phyloP scores from a whole-genome alignment of 345 rosid species.

The Eucalyptus erythrocorys region DNA sequence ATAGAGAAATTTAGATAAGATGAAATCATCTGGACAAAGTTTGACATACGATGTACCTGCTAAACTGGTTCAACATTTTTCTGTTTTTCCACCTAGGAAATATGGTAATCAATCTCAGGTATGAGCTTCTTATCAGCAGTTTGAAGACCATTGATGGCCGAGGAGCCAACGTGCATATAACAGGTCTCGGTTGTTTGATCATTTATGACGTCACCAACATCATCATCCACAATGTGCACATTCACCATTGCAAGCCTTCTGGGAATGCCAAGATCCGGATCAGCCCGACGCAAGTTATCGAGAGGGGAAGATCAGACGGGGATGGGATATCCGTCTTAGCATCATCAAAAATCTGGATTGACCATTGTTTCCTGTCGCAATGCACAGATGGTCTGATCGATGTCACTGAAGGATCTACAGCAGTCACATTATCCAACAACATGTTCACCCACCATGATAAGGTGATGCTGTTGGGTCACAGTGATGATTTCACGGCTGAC shows the following conservation, averaged over 20 bases:
- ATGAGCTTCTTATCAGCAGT: conserved; percentile 2
- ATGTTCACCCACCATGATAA: conserved; percentile 4
- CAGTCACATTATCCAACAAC: conserved; percentile 6
- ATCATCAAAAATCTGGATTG: conserved; percentile 6
- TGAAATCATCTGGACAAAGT: not conserved
- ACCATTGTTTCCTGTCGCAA: conserved; percentile 2
- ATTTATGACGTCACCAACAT: not conserved
- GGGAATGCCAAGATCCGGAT: not conserved
- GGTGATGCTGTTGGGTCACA: conserved; percentile 13
- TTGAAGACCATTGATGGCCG: conserved; percentile 12
- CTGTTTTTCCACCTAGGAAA: not conserved
- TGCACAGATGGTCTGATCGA: conserved; percentile 12
- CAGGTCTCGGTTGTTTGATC: not conserved
- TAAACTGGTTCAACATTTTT: not conserved
- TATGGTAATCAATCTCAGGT: conserved; percentile 7
- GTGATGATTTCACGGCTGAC: conserved; percentile 7
- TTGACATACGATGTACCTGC: not conserved
- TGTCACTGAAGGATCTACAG: conserved; percentile 6
- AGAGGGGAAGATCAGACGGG: not conserved
- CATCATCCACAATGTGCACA: conserved; percentile 5
- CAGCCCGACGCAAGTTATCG: not conserved
- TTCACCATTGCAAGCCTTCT: conserved; percentile 11
- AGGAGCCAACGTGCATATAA: conserved; percentile 1
- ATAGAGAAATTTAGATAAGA: not conserved
- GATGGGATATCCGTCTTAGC: not conserved